phyloP scores from a whole-genome alignment of 805 yeast genomes.

The Kuraishia hungarica region DNA sequence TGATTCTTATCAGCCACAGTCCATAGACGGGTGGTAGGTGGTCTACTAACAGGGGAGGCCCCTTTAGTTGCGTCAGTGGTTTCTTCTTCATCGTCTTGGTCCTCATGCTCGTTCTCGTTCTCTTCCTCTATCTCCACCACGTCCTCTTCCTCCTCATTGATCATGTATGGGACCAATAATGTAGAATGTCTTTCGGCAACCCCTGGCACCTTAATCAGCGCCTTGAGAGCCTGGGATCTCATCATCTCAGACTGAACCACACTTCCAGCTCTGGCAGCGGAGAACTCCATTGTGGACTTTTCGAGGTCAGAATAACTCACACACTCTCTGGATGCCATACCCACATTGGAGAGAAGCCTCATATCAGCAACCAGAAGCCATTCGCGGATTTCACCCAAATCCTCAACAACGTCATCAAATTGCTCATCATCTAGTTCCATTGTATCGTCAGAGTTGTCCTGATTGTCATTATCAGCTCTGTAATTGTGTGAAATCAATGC shows the following conservation, averaged over 20 bases:
- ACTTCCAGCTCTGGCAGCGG: slow-evolving; percentile 27
- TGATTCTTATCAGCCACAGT: slow-evolving; percentile 21
- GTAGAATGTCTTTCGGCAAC: slow-evolving; percentile 60
- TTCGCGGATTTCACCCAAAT: slow-evolving; percentile 1
- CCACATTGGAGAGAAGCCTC: slow-evolving; percentile 33
- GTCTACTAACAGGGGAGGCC: too few species aligned
- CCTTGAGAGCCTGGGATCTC: slow-evolving; percentile 49
- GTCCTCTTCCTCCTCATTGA: slow-evolving; percentile 25
- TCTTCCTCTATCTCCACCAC: slow-evolving; percentile 10
- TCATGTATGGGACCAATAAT: slow-evolving; percentile 50
- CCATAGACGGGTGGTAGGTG: slow-evolving; percentile 7
- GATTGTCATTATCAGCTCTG: slow-evolving; percentile 8
- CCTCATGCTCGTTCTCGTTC: not conserved
- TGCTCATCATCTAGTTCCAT: not conserved
- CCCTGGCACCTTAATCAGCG: slow-evolving; percentile 49
- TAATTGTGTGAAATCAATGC: not conserved
- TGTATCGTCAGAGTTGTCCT: not conserved
- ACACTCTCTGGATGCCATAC: slow-evolving; percentile 18
- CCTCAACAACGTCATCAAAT: not conserved
- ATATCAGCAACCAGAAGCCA: slow-evolving; percentile 36
- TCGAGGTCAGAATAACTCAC: slow-evolving; percentile 24
- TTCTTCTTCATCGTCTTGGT: not conserved
- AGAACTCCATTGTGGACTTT: slow-evolving; percentile 27
- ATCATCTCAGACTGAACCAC: slow-evolving; percentile 25
- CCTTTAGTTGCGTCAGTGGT: too few species aligned